Conservation (phyloP, 1,284 basidiomycete species). For the Psilocybe mexicana region DNA sequence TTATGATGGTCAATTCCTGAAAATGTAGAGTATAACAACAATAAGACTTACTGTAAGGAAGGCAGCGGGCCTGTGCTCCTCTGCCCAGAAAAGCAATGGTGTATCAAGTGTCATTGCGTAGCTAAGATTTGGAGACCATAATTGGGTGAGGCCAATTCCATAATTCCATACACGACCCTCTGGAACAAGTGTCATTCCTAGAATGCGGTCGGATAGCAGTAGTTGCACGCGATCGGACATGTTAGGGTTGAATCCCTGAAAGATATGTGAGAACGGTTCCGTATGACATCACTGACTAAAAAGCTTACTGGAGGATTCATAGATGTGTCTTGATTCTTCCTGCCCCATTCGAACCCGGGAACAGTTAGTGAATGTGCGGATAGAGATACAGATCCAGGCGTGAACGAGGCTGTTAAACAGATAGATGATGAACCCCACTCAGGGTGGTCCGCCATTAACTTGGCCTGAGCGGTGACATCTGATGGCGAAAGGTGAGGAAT, state of each 20-base stretch:
- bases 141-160: constrained; percentile 87
- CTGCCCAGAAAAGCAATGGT: constrained; percentile 94
- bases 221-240: constrained; percentile 98
- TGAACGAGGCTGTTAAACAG: constrained; percentile 94
- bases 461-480: constrained; percentile 95
- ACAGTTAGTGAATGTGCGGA: constrained; percentile 91
- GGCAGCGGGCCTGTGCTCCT: constrained; percentile 89
- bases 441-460: constrained; percentile 94
- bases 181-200: constrained; percentile 89
- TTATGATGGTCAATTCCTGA: constrained; percentile 9
- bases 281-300: constrained; percentile 8
- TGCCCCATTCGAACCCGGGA: constrained; percentile 97
- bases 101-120: constrained; percentile 91
- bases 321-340: constrained; percentile 89
- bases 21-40: background rate
- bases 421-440: constrained; percentile 95
- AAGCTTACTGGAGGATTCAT: constrained; percentile 69
- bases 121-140: constrained; percentile 84
- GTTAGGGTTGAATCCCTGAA: constrained; percentile 88
- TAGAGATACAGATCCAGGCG: constrained; percentile 95
- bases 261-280: constrained; percentile 9
- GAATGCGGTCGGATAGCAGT: constrained; percentile 89
- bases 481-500: constrained; percentile 90
- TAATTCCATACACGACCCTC: constrained; percentile 95
- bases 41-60: constrained; percentile 76